Base-by-base conservation (phyloP, 768 basidiomycete species). In the Lactarius evosmus region DNA sequence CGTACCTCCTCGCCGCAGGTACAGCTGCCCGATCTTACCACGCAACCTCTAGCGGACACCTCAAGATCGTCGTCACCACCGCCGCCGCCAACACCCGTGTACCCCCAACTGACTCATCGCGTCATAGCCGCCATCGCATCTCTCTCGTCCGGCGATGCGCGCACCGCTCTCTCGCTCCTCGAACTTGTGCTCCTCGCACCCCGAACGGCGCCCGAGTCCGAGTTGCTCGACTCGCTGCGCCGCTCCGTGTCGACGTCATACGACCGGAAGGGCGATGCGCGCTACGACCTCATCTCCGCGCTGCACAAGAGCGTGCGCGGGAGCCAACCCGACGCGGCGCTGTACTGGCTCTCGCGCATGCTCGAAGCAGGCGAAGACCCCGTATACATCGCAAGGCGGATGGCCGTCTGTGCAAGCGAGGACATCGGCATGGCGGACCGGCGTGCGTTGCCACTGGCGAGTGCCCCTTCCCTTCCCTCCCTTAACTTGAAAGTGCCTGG, bases 291-390 rank as follows among this genome's bases (percentile, higher is more conserved):
- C 84, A 92, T 91, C 68, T 88, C 86, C 34, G 91, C 88, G 3
- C 76, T 94, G 68, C 92, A 95, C 75, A 95, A 95, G 74, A 85
- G 84, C 62, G 82, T 94, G 36, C 82, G 93, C 36, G 93, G 91
- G 8, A 84, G 85, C 60, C 84, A 93, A 66, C 85, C 84, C 7
- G 80, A 80, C 69, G 93, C 91, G 0, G 92, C 92, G 7, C 76
- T 93, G 78, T 95, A 94, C 72, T 95, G 92, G 91, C 79, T 95
- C 25, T 91, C 91, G 11, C 82, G 89, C 56, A 93, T 93, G 91
- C 77, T 93, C 36, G 81, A 78, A 38, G 87, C 83, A 30, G 91
- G 91, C 22, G 91, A 93, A 72, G 91, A 94, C 73, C 89, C 92
- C 4, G 69, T 91, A 53, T 94, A 83, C 69, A 81, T 93, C 62